A percentile compares a stretch with the other conserved stretches of the same genome.
Evolutionary conservation across 176 grass and related monocot genomes (phyloP).

Genomic region (Eleusine coracana): DNA sequence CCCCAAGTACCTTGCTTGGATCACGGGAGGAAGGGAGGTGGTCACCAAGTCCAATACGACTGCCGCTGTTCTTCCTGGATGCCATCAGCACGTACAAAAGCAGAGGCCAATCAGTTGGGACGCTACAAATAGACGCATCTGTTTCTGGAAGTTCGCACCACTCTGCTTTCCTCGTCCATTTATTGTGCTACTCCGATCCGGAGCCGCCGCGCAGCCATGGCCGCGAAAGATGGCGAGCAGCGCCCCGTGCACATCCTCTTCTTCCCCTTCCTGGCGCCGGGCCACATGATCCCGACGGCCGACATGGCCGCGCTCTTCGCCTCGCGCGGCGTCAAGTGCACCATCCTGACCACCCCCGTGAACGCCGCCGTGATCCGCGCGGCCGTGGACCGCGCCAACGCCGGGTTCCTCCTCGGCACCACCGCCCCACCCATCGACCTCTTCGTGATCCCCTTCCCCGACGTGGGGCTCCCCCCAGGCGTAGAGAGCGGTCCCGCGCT

Average conservation of each 20-base stretch:
- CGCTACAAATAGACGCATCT: background rate
- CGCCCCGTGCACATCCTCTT: conserved; percentile 66
- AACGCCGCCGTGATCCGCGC: conserved; percentile 51
- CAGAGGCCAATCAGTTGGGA: background rate
- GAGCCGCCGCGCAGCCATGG: conserved; percentile 22
- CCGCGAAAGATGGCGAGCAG: conserved; percentile 18
- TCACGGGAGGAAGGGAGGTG: background rate
- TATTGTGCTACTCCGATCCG: background rate
- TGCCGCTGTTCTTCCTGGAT: background rate
- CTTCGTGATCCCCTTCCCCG: conserved; percentile 48
- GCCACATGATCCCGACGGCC: conserved; percentile 62
- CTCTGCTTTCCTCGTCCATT: background rate
- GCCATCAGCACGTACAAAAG: background rate
- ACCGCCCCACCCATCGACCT: conserved; percentile 28
- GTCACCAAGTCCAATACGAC: conserved; percentile 19
- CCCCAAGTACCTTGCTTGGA: background rate
- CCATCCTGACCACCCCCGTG: conserved; percentile 58
- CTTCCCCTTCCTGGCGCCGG: conserved; percentile 60
- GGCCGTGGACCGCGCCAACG: conserved; percentile 51
- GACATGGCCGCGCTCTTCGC: conserved; percentile 68
- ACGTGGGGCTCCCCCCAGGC: conserved; percentile 52
- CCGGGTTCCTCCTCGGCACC: background rate
- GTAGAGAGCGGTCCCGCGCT: conserved; percentile 38
- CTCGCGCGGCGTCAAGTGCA: conserved; percentile 54
- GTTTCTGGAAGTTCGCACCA: background rate